Base-by-base conservation (phyloP, 2,329 filamentous ascomycete species). In the Penicillium sp. region DNA sequence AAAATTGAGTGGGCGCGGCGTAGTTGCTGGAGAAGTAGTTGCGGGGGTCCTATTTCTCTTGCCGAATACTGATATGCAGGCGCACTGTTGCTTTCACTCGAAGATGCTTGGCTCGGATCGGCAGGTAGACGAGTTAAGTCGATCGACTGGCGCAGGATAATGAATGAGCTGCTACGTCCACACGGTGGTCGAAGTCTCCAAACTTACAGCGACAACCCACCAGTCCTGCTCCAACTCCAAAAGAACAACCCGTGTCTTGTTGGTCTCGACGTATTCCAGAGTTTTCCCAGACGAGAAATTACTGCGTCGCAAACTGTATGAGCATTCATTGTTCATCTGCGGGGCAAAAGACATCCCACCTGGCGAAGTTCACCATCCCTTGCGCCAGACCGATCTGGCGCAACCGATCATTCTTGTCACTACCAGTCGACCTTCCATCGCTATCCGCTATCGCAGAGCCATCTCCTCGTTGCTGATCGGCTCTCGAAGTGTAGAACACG, bases 381-480 rank as follows among this genome's bases (percentile, higher is more conserved):
- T 99, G 94, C 33, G 94, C 94, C 57, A 99, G 84, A 30, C 94
- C 94, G 68, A 99, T 91, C 78, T 97, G 92, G 59, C 94, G 84
- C 64, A 97, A 78, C 63, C 87, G 88, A 75, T 96, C 89, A 72
- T 97, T 94, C 67, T 86, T 84, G 65, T 91, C 85, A 59, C 90
- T 85, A 42, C 82, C 76, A 8, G 64, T 61, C 23, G 72, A 63
- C 32, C 64, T 70, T 42, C 63, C 61, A 30, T 64, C 58, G 36
- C 64, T 56, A 21, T 62, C 59, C 46, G 67, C 58, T 2, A 17
- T 32, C 7, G 43, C 20, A 2, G 55, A 52, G 34, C 46, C 57
- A 43, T 58, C 58, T 32, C 52, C 51, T 40, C 49, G 50, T 55
- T 65, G 65, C 44, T 64, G 59, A 56, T 52, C 66, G 23, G 67